Conservation (phyloP, 495 filamentous ascomycete genomes). For the Apiosordaria backusii region DNA sequence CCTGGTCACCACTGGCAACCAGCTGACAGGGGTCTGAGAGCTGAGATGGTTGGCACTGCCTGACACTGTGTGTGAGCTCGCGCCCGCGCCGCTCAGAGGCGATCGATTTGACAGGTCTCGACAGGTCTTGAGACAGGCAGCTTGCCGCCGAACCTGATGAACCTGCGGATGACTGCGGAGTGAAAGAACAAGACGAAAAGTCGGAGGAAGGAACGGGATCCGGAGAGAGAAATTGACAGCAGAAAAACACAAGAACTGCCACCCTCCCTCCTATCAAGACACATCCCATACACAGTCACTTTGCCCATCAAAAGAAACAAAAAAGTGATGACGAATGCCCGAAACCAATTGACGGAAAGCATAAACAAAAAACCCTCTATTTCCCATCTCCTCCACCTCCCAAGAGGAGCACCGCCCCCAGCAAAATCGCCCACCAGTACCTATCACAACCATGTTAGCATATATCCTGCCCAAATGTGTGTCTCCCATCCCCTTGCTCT, state of each 20-base stretch:
- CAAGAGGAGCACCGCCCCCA: conserved; percentile 38
- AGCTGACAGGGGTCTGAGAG: conserved; percentile 22
- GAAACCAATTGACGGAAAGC: not conserved
- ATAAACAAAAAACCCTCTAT: conserved; percentile 11
- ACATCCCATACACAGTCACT: not conserved
- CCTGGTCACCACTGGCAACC: conserved; percentile 28
- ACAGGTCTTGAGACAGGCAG: not conserved
- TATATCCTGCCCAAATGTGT: not conserved
- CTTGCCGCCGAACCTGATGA: not conserved
- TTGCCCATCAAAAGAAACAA: not conserved
- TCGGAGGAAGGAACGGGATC: not conserved
- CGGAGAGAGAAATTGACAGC: not conserved
- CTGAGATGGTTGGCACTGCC: not conserved
- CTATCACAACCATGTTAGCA: conserved; percentile 33
- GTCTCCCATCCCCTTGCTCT: not conserved
- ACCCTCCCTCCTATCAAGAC: not conserved
- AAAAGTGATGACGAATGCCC: not conserved
- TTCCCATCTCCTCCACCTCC: conserved; percentile 44
- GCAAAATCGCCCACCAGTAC: conserved; percentile 53
- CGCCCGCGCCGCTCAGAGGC: no score
- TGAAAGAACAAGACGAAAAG: not conserved
- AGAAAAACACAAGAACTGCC: not conserved
- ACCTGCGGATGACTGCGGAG: not conserved
- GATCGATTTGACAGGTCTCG: not conserved
- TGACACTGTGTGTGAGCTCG: not conserved